Conservation (phyloP, 495 filamentous ascomycete species). For the Podospora australis region DNA sequence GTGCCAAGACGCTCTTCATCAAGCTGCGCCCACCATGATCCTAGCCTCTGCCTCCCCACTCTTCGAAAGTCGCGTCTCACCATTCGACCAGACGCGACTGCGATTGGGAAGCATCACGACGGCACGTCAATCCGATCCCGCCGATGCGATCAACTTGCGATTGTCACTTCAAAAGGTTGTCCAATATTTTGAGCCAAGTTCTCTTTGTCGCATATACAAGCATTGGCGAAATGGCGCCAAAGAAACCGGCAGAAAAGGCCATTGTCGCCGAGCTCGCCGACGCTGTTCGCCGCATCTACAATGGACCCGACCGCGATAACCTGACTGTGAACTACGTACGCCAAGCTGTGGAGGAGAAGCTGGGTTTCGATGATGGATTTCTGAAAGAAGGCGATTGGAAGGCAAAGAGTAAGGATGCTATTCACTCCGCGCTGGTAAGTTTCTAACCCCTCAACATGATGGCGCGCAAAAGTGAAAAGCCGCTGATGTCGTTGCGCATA, state of each 20-base stretch:
- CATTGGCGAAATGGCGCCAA: conserved; percentile 7
- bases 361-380: conserved; percentile 61
- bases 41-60: no score
- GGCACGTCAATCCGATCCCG: no score
- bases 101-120: no score
- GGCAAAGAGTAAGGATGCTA: conserved; percentile 65
- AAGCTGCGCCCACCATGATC: no score
- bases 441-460: neutral
- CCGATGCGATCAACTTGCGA: no score
- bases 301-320: conserved; percentile 50
- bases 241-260: conserved; percentile 1
- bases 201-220: no score
- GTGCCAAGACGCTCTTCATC: no score
- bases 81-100: no score
- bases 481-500: neutral
- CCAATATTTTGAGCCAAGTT: no score
- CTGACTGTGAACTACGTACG: conserved; percentile 74
- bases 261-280: conserved; percentile 44
- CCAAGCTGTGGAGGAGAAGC: conserved; percentile 54
- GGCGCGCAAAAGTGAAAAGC: no score
- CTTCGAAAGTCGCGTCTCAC: no score
- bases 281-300: conserved; percentile 52
- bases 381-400: conserved; percentile 72
- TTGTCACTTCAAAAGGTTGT: no score
- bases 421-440: conserved; percentile 65